phyloP scores from a whole-genome alignment of 805 yeast species.

The Sungouiozyma intestinalis region DNA sequence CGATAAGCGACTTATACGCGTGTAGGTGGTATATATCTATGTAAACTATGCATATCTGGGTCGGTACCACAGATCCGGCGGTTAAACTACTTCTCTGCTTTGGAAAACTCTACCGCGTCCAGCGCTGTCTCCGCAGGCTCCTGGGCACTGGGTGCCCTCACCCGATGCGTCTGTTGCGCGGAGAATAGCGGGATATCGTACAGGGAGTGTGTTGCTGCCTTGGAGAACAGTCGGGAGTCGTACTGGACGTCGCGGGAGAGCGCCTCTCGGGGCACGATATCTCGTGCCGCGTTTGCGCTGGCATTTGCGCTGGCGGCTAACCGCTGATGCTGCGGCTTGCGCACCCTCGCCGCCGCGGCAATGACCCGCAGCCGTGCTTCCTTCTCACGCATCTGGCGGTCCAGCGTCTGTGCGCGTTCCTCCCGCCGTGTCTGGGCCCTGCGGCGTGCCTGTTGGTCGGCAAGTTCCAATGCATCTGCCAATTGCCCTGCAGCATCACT shows the following conservation, averaged over 20 bases:
- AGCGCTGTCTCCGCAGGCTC: conserved; percentile 14
- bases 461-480: conserved; percentile 61
- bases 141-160: too few species aligned
- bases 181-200: conserved; percentile 53
- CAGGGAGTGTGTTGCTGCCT: conserved; percentile 29
- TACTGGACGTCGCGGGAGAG: conserved; percentile 38
- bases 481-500: conserved; percentile 51
- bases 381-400: conserved; percentile 26
- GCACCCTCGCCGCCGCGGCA: conserved; percentile 33
- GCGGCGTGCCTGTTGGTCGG: conserved; percentile 51
- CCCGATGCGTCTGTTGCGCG: conserved; percentile 31
- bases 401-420: conserved; percentile 37
- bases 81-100: conserved; percentile 23
- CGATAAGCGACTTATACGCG: not conserved
- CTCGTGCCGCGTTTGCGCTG: not conserved
- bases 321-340: not conserved
- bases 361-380: conserved; percentile 34
- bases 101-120: conserved; percentile 38
- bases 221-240: conserved; percentile 49
- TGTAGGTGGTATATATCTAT: conserved; percentile 1
- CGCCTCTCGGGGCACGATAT: too few species aligned
- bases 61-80: not conserved
- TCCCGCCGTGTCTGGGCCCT: conserved; percentile 43
- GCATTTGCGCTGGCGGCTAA: too few species aligned
- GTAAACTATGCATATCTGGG: not conserved